Conservation (phyloP, 108 stramenopile genomes). For the Discostella pseudostelligera region DNA sequence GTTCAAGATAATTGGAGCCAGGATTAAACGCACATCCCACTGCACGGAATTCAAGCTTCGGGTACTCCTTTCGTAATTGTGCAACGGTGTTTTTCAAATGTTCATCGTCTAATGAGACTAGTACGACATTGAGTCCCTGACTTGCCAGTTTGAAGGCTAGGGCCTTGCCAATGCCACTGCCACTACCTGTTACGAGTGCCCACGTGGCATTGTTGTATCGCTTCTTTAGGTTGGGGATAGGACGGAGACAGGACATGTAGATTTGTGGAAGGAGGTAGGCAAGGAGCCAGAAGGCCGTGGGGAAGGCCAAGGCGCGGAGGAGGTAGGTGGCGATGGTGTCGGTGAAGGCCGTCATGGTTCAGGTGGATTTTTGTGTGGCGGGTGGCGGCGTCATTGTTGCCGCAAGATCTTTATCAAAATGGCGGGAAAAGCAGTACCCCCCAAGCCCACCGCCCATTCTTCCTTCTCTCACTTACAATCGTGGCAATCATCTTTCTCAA, state of each 20-base stretch:
- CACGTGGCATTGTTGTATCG: slow-evolving; percentile 90
- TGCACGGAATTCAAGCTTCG: slow-evolving; percentile 80
- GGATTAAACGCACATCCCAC: slow-evolving; percentile 90
- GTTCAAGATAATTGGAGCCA: slow-evolving; percentile 84
- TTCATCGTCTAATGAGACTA: slow-evolving; percentile 94
- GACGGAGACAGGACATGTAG: slow-evolving; percentile 64
- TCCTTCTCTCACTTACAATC: slow-evolving; percentile 1
- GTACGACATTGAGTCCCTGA: slow-evolving; percentile 96
- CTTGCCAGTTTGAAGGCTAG: slow-evolving; percentile 89
- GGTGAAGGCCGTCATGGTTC: slow-evolving; percentile 18
- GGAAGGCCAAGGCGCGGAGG: slow-evolving; percentile 61
- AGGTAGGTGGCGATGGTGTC: slow-evolving; percentile 18
- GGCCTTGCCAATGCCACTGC: slow-evolving; percentile 95
- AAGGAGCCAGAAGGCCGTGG: slow-evolving; percentile 79
- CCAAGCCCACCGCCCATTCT: not conserved
- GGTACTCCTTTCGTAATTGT: slow-evolving; percentile 73
- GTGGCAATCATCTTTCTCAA: not conserved
- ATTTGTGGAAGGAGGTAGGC: slow-evolving; percentile 81
- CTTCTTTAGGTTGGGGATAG: slow-evolving; percentile 85
- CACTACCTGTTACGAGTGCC: slow-evolving; percentile 97
- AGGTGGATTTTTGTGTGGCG: no score
- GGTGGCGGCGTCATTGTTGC: no score
- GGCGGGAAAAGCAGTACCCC: no score
- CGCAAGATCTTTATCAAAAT: no score
- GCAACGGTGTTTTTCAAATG: slow-evolving; percentile 85